Evolutionary conservation across 1,284 basidiomycete genomes (phyloP), one percentile per base, ranked within the genome.

Genomic region (Schizophyllum amplum): DNA sequence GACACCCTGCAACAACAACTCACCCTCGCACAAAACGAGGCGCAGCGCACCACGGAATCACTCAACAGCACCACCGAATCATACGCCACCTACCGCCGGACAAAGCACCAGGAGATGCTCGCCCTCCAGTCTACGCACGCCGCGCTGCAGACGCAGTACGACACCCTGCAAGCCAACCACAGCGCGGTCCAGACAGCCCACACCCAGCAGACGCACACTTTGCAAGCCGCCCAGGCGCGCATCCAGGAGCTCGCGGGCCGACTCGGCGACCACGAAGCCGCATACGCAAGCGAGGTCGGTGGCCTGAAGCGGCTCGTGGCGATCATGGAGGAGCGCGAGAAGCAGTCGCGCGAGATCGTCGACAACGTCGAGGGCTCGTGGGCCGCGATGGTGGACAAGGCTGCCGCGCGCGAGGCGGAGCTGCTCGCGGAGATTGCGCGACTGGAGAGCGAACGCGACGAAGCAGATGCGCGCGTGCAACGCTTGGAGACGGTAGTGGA

Each of bases 311-410:
- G 90, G 47, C 74, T 94, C 17, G 83, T 91, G 20, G 73, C 77
- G 17, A 81, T 94, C 75, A 85, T 94, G 78, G 90, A 95, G 66
- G 86, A 86, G 59, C 80, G 92, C 25, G 91, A 94, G 68, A 80
- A 82, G 49, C 84, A 92, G 62, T 80, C 88, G 15, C 88, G 88
- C 70, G 79, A 81, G 47, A 82, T 92, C 53, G 84, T 94, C 2
- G 84, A 90, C 42, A 76, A 77, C 51, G 83, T 95, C 59, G 92
- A 94, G 69, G 75, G 73, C 52, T 87, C 93, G 61, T 93, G 87
- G 83, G 83, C 85, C 26, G 76, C 75, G 15, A 79, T 92, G 4
- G 80, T 84, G 7, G 84, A 86, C 47, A 82, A 82, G 62, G 80
- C 87, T 5, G 86, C 87, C 62, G 70, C 79, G 57, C 78, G 84